Base-by-base conservation (phyloP, 2,329 filamentous ascomycete genomes). In the Hymenoscyphus linearis region DNA sequence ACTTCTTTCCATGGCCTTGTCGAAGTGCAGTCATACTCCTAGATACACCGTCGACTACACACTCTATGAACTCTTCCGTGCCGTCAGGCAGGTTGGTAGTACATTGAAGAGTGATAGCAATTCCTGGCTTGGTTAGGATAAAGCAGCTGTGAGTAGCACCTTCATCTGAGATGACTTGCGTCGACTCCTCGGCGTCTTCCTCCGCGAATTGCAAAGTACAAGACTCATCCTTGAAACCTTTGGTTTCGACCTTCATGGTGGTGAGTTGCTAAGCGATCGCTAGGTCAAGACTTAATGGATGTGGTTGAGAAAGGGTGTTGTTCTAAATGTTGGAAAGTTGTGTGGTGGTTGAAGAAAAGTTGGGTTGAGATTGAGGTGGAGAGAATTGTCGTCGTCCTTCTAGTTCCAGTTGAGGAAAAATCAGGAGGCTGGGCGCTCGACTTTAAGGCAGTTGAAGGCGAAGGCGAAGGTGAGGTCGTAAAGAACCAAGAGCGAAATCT, bases 31-130 rank as follows among this genome's bases (percentile, higher is more conserved):
- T 2, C 7, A 18, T 22, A 9, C 6, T 12, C 6, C 70, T 65
- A 12, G 69, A 50, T 44, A 72, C 61, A 3, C 71, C 70, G 59
- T 72, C 70, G 13, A 70, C 60, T 13, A 69, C 47, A 22, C 69
- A 12, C 47, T 72, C 70, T 35, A 64, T 60, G 40, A 67, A 62
- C 18, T 68, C 67, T 16, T 58, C 58, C 9, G 53, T 60, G 2
- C 58, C 56, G 10, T 62, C 52, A 12, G 27, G 25, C 16, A 62
- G 58, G 5, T 31, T 60, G 1, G 62, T 52, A 3, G n/a, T 25
- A 9, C 65, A 57, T 4, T 22, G 52, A 13, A 63, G 26, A 14
- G 22, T 60, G 14, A 68, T 55, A 12, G 62, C 52, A 36, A 69
- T 66, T 14, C 62, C 60, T 50, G 64, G 59, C 13, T 63, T 31